Percentiles rank a stretch among this genome's conserved stretches.
phyloP scores from a whole-genome alignment of 2,329 filamentous ascomycete species.

The Plenodomus lindquistii region DNA sequence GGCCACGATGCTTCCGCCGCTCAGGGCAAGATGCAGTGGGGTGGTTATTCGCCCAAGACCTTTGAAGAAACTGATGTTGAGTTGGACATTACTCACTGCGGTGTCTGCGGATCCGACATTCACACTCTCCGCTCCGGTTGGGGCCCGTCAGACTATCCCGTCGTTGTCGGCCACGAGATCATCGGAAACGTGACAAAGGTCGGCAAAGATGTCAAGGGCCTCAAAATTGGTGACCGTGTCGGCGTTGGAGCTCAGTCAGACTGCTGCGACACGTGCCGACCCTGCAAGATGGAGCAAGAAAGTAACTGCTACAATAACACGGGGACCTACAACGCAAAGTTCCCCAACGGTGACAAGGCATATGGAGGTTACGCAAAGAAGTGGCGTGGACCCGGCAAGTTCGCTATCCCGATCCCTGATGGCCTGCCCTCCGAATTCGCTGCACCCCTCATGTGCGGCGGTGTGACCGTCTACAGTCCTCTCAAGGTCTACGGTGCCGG shows the following conservation, averaged over 20 bases:
- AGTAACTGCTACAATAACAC: slow-evolving; percentile 51
- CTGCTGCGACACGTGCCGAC: slow-evolving; percentile 53
- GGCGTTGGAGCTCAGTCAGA: slow-evolving; percentile 56
- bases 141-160: slow-evolving; percentile 55
- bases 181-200: slow-evolving; percentile 44
- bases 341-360: slow-evolving; percentile 63
- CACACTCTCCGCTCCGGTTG: slow-evolving; percentile 47
- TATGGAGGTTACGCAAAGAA: slow-evolving; percentile 68
- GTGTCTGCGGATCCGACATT: slow-evolving; percentile 42
- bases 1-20: slow-evolving; percentile 54
- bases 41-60: slow-evolving; percentile 48
- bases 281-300: slow-evolving; percentile 51
- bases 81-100: slow-evolving; percentile 47
- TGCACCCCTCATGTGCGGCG: slow-evolving; percentile 82
- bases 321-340: slow-evolving; percentile 53
- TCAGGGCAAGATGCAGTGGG: slow-evolving; percentile 60
- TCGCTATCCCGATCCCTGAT: slow-evolving; percentile 74
- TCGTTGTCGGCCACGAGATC: slow-evolving; percentile 48
- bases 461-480: slow-evolving; percentile 77
- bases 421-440: slow-evolving; percentile 62
- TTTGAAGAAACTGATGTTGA: slow-evolving; percentile 68
- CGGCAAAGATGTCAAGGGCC: slow-evolving; percentile 49
- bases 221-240: slow-evolving; percentile 65
- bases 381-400: slow-evolving; percentile 75
- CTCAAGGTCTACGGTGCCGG: slow-evolving; percentile 75